Base-by-base conservation (phyloP, 805 yeast species). In the Sungouiella blattae region DNA sequence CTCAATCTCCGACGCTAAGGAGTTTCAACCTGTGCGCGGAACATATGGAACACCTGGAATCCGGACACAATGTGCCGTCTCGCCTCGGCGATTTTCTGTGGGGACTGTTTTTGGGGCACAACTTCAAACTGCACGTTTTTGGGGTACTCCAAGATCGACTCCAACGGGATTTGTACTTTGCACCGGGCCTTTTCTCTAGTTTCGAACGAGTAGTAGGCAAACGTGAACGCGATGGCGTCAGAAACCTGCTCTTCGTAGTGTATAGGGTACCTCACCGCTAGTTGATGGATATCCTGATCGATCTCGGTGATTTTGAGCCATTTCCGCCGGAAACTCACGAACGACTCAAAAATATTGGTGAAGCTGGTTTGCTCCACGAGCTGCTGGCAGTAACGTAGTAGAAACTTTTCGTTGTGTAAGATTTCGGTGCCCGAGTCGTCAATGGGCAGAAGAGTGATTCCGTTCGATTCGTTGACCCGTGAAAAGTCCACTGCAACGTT, bases 211-310 rank as follows among this genome's bases (percentile, higher is more conserved):
- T 31, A 39, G 26, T 36, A 37, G 5, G 29, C 34, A n/a, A 47
- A 18, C 14, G 18, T 20, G 15, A 45, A 43, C 17, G 5, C 16
- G 7, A 45, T 36, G 12, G 8, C 13, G 3, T 26, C 30, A 5
- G 22, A 18, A 6, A 24, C 30, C 11, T 13, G 25, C 5, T 30
- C 13, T 18, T 20, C 30, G 21, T 47, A 32, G 12, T 35, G 32
- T 11, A 61, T 29, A 0, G 70, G 71, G 32, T 46, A 59, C 38
- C 47, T 47, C 20, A 62, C 34, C 1, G 60, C 47, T 2, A 64
- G 41, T 32, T 49, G 53, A 46, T 50, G 56, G 14, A 67, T 45
- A 28, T 62, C 66, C 7, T 31, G 24, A 38, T 66, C 71, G 7
- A 58, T 41, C 15, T 30, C 25, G 26, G 36, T 38, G 8, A 55